Conservation (phyloP, 495 filamentous ascomycete genomes). For the Filosporella fistucella region DNA sequence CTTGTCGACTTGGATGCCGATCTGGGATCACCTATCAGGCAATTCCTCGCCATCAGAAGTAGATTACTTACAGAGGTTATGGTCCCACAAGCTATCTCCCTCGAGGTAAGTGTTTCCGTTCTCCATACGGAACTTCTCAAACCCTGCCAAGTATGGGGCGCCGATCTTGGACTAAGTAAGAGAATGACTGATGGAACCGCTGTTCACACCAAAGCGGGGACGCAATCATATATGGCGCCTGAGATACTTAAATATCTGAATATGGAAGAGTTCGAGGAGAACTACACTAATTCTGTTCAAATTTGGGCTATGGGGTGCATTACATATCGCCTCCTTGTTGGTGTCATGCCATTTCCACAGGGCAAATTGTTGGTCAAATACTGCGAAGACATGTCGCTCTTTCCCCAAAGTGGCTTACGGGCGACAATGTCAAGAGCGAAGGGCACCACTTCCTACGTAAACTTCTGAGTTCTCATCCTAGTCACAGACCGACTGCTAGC, state of each 20-base stretch:
- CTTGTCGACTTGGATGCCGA: slow-evolving; percentile 19
- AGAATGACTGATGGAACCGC: not conserved
- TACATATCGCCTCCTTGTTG: slow-evolving; percentile 5
- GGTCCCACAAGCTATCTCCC: slow-evolving; percentile 3
- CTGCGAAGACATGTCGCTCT: slow-evolving; percentile 7
- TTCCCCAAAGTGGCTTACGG: not conserved
- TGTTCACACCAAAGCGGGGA: not conserved
- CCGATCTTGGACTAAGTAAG: slow-evolving; percentile 17
- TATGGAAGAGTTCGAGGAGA: not conserved
- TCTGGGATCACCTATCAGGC: too few relatives aligned
- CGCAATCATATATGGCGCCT: slow-evolving; percentile 12
- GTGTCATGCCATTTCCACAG: slow-evolving; percentile 9
- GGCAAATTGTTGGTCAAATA: not conserved
- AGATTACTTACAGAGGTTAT: slow-evolving; percentile 7
- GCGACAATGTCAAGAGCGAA: slow-evolving; percentile 8
- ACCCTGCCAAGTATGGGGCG: slow-evolving; percentile 22
- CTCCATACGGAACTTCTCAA: slow-evolving; percentile 16
- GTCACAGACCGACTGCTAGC: slow-evolving; percentile 2
- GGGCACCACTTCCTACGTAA: slow-evolving; percentile 2
- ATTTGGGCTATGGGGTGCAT: slow-evolving; percentile 14
- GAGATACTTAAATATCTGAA: slow-evolving; percentile 2
- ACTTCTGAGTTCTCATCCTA: slow-evolving; percentile 1
- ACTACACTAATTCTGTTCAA: slow-evolving; percentile 11
- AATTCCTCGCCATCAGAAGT: too few relatives aligned
- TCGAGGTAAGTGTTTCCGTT: slow-evolving; percentile 11